Percentiles rank a stretch among this genome's conserved stretches.
phyloP scores from a whole-genome alignment of 2,329 filamentous ascomycete genomes.

The Arthroderma sp. region DNA sequence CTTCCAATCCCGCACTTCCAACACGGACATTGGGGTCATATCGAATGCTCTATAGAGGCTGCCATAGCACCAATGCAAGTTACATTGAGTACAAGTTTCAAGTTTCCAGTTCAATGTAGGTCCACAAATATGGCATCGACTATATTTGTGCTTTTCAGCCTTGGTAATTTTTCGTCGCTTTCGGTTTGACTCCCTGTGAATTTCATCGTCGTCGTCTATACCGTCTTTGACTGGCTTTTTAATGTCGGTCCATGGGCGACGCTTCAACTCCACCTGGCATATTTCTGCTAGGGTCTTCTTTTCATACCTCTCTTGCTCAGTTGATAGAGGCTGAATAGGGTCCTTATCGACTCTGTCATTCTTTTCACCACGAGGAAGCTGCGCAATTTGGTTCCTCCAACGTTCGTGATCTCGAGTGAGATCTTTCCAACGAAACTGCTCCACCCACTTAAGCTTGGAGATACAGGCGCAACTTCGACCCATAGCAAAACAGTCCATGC shows the following conservation, averaged over 20 bases:
- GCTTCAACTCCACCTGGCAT: constrained; percentile 77
- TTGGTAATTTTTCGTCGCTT: constrained; percentile 49
- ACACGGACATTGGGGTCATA: constrained; percentile 67
- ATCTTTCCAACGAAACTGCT: constrained; percentile 80
- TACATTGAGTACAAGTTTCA: constrained; percentile 65
- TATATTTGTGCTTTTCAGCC: constrained; percentile 39
- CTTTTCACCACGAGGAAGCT: constrained; percentile 54
- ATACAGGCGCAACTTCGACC: constrained; percentile 84
- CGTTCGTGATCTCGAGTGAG: constrained; percentile 65
- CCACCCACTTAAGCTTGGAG: constrained; percentile 76
- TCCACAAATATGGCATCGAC: constrained; percentile 69
- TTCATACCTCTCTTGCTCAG: constrained; percentile 53
- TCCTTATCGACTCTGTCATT: constrained; percentile 45
- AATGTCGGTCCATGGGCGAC: constrained; percentile 72
- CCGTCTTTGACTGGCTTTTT: constrained; percentile 43
- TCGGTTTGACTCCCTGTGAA: constrained; percentile 47
- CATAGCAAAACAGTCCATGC: constrained; percentile 98
- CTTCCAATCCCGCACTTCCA: constrained; percentile 72
- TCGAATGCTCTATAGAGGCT: constrained; percentile 85
- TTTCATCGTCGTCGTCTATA: constrained; percentile 28
- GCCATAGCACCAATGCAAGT: constrained; percentile 80
- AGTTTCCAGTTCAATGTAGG: constrained; percentile 71
- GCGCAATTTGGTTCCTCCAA: constrained; percentile 70
- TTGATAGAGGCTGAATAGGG: constrained; percentile 47
- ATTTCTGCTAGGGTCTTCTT: constrained; percentile 80